Evolutionary conservation across 2,329 filamentous ascomycete species (phyloP).

Genomic region (Capronia epimyces): DNA sequence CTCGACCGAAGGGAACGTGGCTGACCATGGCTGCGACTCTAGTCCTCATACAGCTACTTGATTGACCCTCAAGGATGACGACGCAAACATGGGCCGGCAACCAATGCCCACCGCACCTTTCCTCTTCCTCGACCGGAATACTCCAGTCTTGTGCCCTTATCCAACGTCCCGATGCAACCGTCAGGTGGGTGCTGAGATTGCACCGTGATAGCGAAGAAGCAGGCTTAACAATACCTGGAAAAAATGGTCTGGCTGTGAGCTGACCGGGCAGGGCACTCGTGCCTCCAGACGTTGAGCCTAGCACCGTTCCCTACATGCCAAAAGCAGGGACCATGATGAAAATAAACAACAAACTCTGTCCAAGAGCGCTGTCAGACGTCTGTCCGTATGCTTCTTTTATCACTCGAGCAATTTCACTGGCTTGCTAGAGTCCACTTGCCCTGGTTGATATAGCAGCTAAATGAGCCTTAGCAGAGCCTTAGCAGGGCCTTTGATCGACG

Average conservation of each 20-base stretch:
- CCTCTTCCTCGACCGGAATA: not conserved
- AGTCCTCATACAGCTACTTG: slow-evolving; percentile 3
- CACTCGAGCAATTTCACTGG: slow-evolving; percentile 10
- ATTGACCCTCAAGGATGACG: slow-evolving; percentile 5
- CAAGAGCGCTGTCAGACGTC: slow-evolving; percentile 1
- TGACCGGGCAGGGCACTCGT: not conserved
- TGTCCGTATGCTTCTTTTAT: slow-evolving; percentile 6
- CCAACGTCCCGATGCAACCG: not conserved
- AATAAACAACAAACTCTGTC: not conserved
- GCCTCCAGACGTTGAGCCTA: not conserved
- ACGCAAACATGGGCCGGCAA: not conserved
- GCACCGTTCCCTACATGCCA: not conserved
- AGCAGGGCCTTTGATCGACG: slow-evolving; percentile 19
- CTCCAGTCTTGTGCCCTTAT: not conserved
- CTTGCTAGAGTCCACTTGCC: slow-evolving; percentile 1
- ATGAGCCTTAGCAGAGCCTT: slow-evolving; percentile 13
- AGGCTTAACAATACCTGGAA: not conserved
- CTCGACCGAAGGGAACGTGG: slow-evolving; percentile 6
- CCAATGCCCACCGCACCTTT: not conserved
- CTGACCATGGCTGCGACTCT: slow-evolving; percentile 4
- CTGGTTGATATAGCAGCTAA: slow-evolving; percentile 10
- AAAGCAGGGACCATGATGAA: not conserved
- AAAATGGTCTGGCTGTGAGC: no score
- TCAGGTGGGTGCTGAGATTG: not conserved
- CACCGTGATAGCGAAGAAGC: not conserved